These are phyloP conservation scores for Hirschfeldia incana DNA, from an alignment of 345 rosid genomes.

Conservation along the genomic window DNA sequence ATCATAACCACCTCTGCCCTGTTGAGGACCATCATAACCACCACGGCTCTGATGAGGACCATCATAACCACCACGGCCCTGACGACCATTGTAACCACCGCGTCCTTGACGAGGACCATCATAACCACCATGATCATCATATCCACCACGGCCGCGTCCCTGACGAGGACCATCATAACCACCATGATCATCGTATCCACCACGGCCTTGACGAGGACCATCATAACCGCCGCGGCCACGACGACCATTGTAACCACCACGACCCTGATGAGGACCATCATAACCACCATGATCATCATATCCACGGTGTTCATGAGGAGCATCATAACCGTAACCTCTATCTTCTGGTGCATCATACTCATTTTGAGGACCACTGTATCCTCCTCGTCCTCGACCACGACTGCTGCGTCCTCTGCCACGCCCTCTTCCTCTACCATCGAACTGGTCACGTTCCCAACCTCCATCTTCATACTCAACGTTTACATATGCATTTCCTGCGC, in stretches of 20 bases:
- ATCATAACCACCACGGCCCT: conserved; percentile 26
- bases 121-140: conserved; percentile 17
- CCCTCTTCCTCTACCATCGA: conserved; percentile 74
- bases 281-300: conserved; percentile 38
- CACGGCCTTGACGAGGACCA: conserved; percentile 37
- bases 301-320: conserved; percentile 41
- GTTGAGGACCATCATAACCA: conserved; percentile 18
- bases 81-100: conserved; percentile 19
- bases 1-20: neutral
- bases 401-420: conserved; percentile 80
- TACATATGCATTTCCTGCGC: conserved; percentile 68
- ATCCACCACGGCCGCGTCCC: conserved; percentile 14
- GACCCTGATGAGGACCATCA: conserved; percentile 18
- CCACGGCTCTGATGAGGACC: conserved; percentile 29
- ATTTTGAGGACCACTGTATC: conserved; percentile 64
- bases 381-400: conserved; percentile 86
- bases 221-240: conserved; percentile 32
- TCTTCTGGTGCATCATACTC: conserved; percentile 61
- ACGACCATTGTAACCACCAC: neutral
- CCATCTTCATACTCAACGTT: conserved; percentile 74
- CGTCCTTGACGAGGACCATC: conserved; percentile 37
- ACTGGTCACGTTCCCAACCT: conserved; percentile 67
- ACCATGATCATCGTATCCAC: conserved; percentile 9
- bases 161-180: conserved; percentile 32
- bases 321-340: conserved; percentile 64